A percentile compares a stretch with the other conserved stretches of the same genome.
phyloP scores from a whole-genome alignment of 192 early-diverging fungal species.

The Phycomyces nitens region DNA sequence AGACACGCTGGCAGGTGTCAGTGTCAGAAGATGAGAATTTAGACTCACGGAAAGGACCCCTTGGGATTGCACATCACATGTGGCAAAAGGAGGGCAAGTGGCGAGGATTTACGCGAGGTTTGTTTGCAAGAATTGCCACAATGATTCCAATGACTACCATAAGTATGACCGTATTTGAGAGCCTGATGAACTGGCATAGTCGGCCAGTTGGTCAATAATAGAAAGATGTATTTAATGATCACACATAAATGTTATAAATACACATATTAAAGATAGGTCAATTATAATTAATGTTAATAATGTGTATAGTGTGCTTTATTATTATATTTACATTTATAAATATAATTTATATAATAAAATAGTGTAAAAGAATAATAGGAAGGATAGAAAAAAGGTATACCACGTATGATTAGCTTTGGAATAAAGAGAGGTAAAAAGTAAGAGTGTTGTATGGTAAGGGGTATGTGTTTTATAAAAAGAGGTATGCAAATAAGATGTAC shows the following conservation, averaged over 20 bases:
- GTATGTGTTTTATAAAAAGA: too few relatives aligned
- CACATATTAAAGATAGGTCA: too few relatives aligned
- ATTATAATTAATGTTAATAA: too few relatives aligned
- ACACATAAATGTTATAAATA: too few relatives aligned
- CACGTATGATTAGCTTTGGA: background rate
- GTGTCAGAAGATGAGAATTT: conserved; percentile 21
- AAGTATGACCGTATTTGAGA: conserved; percentile 71
- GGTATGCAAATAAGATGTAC: too few relatives aligned
- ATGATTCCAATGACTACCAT: conserved; percentile 66
- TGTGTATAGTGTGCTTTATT: too few relatives aligned
- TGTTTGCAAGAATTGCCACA: conserved; percentile 67
- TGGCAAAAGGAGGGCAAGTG: conserved; percentile 54
- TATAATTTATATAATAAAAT: background rate
- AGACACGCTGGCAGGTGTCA: conserved; percentile 75
- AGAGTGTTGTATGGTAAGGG: too few relatives aligned
- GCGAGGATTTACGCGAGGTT: conserved; percentile 61
- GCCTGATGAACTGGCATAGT: conserved; percentile 49
- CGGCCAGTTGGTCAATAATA: too few relatives aligned
- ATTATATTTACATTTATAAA: too few relatives aligned
- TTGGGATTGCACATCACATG: conserved; percentile 42
- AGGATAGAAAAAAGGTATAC: background rate
- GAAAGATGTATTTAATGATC: too few relatives aligned
- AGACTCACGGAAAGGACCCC: conserved; percentile 29
- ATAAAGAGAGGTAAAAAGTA: too few relatives aligned
- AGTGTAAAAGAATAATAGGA: background rate